phyloP scores from a whole-genome alignment of 2,329 filamentous ascomycete species.

The Diaporthe sp. region DNA sequence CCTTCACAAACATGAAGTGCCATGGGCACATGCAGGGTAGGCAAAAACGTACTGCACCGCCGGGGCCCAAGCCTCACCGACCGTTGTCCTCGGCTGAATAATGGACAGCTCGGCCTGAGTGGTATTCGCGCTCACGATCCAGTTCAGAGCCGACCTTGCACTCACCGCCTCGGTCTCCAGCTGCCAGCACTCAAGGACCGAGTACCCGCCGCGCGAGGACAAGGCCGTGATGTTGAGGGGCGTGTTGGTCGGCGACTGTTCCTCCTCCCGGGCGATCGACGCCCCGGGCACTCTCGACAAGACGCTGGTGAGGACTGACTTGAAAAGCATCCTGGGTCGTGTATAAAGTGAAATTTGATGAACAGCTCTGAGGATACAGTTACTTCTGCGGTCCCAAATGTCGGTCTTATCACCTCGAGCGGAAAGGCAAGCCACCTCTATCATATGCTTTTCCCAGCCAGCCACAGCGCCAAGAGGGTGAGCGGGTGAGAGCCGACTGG shows the following conservation, averaged over 20 bases:
- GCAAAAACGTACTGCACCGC: conserved; percentile 47
- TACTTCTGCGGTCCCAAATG: background rate
- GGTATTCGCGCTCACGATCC: conserved; percentile 47
- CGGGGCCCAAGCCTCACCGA: conserved; percentile 53
- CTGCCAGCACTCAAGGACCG: conserved; percentile 51
- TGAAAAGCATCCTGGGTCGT: conserved; percentile 1
- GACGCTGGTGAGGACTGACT: background rate
- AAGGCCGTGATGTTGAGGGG: conserved; percentile 50
- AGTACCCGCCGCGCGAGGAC: conserved; percentile 47
- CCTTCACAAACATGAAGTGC: background rate
- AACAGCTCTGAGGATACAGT: too few relatives aligned
- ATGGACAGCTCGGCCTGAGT: conserved; percentile 50
- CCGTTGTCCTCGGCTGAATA: conserved; percentile 49
- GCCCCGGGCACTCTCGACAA: background rate
- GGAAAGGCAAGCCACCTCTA: background rate
- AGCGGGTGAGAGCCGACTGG: background rate
- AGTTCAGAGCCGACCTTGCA: conserved; percentile 51
- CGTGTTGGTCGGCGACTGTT: background rate
- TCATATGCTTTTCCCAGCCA: conserved; percentile 3
- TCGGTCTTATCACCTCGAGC: background rate
- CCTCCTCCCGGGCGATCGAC: background rate
- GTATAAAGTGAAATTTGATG: background rate
- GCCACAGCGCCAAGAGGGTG: background rate
- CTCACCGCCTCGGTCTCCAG: conserved; percentile 45
- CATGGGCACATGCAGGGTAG: background rate